Percentiles rank a stretch among this genome's conserved stretches.
Conservation (phyloP, 2,329 filamentous ascomycete genomes). For the Alternaria hordeiaustralica region DNA sequence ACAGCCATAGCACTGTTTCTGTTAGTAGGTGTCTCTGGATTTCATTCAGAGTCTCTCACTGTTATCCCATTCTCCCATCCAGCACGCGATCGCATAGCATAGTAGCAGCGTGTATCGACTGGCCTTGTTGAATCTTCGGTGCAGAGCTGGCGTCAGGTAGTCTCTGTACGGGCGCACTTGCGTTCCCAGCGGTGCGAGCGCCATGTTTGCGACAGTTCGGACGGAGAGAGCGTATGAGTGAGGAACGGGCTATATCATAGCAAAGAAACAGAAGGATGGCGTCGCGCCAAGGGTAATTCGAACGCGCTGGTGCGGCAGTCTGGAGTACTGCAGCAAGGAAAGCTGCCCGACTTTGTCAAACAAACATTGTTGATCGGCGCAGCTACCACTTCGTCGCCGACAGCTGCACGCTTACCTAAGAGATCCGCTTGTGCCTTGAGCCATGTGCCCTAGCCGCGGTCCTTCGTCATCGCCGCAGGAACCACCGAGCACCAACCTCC, state of each 20-base stretch:
- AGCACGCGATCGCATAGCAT: slow-evolving; percentile 75
- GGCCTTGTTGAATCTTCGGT: slow-evolving; percentile 83
- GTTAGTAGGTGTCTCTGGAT: slow-evolving; percentile 17
- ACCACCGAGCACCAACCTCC: slow-evolving; percentile 29
- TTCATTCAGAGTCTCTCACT: slow-evolving; percentile 59
- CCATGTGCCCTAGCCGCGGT: slow-evolving; percentile 20
- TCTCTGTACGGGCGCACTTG: slow-evolving; percentile 77
- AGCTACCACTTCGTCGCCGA: slow-evolving; percentile 21
- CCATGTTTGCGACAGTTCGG: slow-evolving; percentile 26
- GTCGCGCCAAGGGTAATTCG: slow-evolving; percentile 10
- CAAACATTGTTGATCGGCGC: slow-evolving; percentile 30
- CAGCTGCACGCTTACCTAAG: slow-evolving; percentile 22
- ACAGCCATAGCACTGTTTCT: slow-evolving; percentile 77
- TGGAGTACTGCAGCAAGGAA: slow-evolving; percentile 8
- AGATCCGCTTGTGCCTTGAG: slow-evolving; percentile 23
- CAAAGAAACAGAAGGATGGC: slow-evolving; percentile 13
- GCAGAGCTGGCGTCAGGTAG: slow-evolving; percentile 86
- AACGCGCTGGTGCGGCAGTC: slow-evolving; percentile 14
- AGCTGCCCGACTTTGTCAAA: slow-evolving; percentile 28
- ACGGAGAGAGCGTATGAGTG: slow-evolving; percentile 38
- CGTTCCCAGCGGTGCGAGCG: slow-evolving; percentile 28
- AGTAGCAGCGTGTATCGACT: slow-evolving; percentile 71
- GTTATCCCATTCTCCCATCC: slow-evolving; percentile 69
- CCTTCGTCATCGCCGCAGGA: slow-evolving; percentile 39
- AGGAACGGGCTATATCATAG: slow-evolving; percentile 31